These are phyloP conservation scores for Alternaria brassicae DNA, from an alignment of 2,329 filamentous ascomycete species.

Conservation along the genomic window DNA sequence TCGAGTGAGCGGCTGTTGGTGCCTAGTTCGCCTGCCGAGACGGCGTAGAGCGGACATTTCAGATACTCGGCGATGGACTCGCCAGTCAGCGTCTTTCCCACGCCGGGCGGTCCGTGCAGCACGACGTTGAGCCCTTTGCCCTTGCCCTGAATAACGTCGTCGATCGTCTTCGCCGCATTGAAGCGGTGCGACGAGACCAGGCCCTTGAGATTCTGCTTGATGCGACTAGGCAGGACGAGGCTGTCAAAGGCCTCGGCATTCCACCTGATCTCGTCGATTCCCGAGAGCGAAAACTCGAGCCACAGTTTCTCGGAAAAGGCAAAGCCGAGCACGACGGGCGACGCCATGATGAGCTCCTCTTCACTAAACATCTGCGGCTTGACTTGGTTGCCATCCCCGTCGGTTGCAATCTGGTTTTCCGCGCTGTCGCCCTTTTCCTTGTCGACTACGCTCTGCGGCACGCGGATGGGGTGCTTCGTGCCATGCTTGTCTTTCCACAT, in stretches of 20 bases:
- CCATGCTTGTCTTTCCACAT: conserved; percentile 59
- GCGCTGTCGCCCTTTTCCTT: conserved; percentile 57
- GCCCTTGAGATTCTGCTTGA: conserved; percentile 74
- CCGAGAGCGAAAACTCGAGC: conserved; percentile 85
- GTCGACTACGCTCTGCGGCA: conserved; percentile 52
- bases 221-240: conserved; percentile 71
- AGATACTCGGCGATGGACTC: conserved; percentile 86
- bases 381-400: conserved; percentile 39
- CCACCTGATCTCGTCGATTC: conserved; percentile 82
- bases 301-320: conserved; percentile 88
- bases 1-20: conserved; percentile 76
- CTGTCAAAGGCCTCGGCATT: conserved; percentile 83
- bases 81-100: conserved; percentile 87
- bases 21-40: conserved; percentile 81
- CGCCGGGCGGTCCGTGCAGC: conserved; percentile 79
- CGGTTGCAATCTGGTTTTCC: conserved; percentile 55
- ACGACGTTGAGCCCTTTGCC: conserved; percentile 84
- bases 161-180: conserved; percentile 79
- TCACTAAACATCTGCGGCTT: conserved; percentile 70
- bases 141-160: conserved; percentile 76
- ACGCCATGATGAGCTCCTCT: conserved; percentile 83
- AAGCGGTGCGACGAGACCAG: conserved; percentile 86
- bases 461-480: conserved; percentile 59
- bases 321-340: conserved; percentile 84
- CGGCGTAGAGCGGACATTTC: conserved; percentile 82